Percentiles rank a stretch among this genome's conserved stretches.
These are phyloP conservation scores for Salvia splendens DNA, from an alignment of 257 asterid species.

Conservation along the genomic window DNA sequence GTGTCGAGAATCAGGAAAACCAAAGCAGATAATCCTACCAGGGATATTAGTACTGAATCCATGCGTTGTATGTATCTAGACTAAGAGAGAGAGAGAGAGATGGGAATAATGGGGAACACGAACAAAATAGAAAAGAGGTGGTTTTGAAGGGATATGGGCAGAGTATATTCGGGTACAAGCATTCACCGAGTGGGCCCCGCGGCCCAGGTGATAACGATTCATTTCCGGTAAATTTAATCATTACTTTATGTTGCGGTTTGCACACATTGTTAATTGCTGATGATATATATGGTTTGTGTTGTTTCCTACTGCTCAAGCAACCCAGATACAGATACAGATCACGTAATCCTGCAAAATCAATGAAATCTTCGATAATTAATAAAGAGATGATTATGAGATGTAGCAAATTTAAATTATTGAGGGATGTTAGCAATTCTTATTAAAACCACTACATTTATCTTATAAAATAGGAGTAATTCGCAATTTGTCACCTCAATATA, in stretches of 20 bases:
- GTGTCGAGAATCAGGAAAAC: slow-evolving; percentile 32
- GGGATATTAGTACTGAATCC: slow-evolving; percentile 39
- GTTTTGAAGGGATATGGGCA: slow-evolving; percentile 19
- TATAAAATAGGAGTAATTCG: too few relatives aligned
- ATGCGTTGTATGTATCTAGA: slow-evolving; percentile 18
- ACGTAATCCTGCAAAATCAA: too few relatives aligned
- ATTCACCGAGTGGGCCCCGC: slow-evolving; percentile 17
- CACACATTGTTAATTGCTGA: too few relatives aligned
- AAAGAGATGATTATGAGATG: too few relatives aligned
- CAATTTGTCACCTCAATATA: too few relatives aligned
- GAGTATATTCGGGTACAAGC: slow-evolving; percentile 38
- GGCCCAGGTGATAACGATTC: background rate
- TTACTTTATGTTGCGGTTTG: too few relatives aligned
- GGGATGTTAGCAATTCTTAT: too few relatives aligned
- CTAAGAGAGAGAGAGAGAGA: background rate
- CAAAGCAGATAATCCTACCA: slow-evolving; percentile 39
- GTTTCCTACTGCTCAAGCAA: background rate
- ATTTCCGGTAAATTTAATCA: background rate
- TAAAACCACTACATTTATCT: too few relatives aligned
- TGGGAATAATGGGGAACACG: slow-evolving; percentile 14
- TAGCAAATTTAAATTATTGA: too few relatives aligned
- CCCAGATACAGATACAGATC: too few relatives aligned
- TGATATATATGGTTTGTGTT: background rate
- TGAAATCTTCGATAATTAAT: too few relatives aligned
- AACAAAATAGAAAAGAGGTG: background rate